phyloP scores from a whole-genome alignment of 2,329 filamentous ascomycete genomes.

The Leptosphaerulina australis region DNA sequence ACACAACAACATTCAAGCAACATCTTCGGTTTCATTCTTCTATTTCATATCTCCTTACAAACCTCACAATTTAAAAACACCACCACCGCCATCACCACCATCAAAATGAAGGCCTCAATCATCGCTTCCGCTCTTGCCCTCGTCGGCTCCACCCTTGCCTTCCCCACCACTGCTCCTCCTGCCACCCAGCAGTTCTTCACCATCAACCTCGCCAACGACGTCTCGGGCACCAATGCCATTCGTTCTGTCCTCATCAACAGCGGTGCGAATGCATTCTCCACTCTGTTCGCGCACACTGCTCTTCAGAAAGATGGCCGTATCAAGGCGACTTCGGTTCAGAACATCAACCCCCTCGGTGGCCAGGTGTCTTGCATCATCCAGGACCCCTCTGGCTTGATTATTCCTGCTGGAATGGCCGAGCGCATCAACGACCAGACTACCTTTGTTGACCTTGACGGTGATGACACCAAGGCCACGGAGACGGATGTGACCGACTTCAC shows the following conservation, averaged over 20 bases:
- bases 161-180: constrained; percentile 16
- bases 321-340: constrained; percentile 25
- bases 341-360: constrained; percentile 16
- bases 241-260: constrained; percentile 16
- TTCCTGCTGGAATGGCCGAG: no score
- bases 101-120: constrained; percentile 29
- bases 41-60: constrained; percentile 7
- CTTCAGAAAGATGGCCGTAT: constrained; percentile 16
- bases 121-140: constrained; percentile 19
- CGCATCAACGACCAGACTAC: constrained; percentile 23
- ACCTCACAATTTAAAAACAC: constrained; percentile 10
- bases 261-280: constrained; percentile 11
- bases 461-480: constrained; percentile 13
- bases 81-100: constrained; percentile 10
- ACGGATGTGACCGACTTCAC: constrained; percentile 27
- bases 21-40: constrained; percentile 11
- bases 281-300: constrained; percentile 23
- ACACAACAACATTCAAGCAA: constrained; percentile 15
- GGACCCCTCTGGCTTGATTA: constrained; percentile 3
- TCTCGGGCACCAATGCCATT: constrained; percentile 20
- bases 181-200: constrained; percentile 12
- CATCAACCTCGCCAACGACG: constrained; percentile 26
- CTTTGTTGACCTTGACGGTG: constrained; percentile 25
- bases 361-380: constrained; percentile 20
- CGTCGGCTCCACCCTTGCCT: constrained; percentile 22